These are phyloP conservation scores for Omphalotus olearius DNA, from an alignment of 1,284 basidiomycete genomes.

Conservation along the genomic window DNA sequence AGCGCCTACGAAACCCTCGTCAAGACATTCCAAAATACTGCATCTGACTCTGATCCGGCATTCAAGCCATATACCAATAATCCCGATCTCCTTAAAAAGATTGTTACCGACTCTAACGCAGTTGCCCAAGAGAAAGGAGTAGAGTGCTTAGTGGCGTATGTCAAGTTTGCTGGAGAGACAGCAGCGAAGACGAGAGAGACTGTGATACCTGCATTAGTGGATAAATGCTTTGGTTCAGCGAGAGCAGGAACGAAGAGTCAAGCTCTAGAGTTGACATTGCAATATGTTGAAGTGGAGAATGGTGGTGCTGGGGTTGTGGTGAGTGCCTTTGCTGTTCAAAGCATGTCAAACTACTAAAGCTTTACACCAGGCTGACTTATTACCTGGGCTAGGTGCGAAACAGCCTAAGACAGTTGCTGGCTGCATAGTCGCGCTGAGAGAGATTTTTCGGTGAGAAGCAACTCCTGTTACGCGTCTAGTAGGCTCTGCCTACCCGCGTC, in stretches of 20 bases:
- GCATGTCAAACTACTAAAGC: slow-evolving; percentile 25
- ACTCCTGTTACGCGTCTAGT: too few species aligned
- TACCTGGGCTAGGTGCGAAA: slow-evolving; percentile 86
- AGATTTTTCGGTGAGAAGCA: slow-evolving; percentile 51
- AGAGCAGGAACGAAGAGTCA: slow-evolving; percentile 91
- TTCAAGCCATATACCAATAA: slow-evolving; percentile 87
- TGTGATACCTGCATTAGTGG: slow-evolving; percentile 87
- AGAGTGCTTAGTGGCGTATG: slow-evolving; percentile 80
- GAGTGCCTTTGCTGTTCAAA: slow-evolving; percentile 37
- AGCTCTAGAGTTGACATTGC: slow-evolving; percentile 81
- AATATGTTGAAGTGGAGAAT: slow-evolving; percentile 95
- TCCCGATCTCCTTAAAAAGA: slow-evolving; percentile 80
- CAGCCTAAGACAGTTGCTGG: slow-evolving; percentile 94
- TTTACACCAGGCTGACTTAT: slow-evolving; percentile 64
- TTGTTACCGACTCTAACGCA: slow-evolving; percentile 88
- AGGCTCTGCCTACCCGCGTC: neutral
- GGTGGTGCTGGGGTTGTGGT: slow-evolving; percentile 85
- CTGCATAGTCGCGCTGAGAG: slow-evolving; percentile 76
- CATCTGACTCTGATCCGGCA: slow-evolving; percentile 90
- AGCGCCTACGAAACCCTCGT: slow-evolving; percentile 89
- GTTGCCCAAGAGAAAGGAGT: slow-evolving; percentile 98
- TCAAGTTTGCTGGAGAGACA: slow-evolving; percentile 89
- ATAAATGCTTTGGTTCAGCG: slow-evolving; percentile 93
- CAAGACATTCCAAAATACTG: slow-evolving; percentile 82
- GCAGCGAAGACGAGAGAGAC: slow-evolving; percentile 78